Evolutionary conservation across 805 yeast species (phyloP).

Genomic region (Saccharomycopsis sp.): DNA sequence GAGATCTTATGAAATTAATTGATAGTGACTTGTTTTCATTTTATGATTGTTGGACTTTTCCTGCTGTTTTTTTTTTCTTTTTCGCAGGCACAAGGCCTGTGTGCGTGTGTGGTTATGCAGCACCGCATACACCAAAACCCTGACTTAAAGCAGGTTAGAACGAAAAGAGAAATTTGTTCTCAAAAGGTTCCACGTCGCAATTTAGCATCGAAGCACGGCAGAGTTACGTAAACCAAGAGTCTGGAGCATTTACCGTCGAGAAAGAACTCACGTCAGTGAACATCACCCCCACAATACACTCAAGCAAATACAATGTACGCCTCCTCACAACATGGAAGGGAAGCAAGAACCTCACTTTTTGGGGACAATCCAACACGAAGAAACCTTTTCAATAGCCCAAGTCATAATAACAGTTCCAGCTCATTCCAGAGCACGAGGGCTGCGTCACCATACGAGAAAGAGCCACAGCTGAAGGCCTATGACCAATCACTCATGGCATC

Average conservation of each 20-base stretch:
- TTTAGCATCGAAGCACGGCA: too few relatives aligned
- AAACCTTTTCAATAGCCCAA: conserved; percentile 1
- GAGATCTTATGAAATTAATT: not conserved
- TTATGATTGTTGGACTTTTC: not conserved
- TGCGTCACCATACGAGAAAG: conserved; percentile 29
- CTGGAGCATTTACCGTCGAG: too few relatives aligned
- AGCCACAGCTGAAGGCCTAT: conserved; percentile 23
- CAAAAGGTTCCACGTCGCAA: not conserved
- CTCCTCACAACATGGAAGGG: not conserved
- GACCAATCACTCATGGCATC: conserved; percentile 32
- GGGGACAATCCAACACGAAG: conserved; percentile 14
- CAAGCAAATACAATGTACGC: conserved; percentile 1
- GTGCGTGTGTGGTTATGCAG: too few relatives aligned
- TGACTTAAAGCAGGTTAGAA: not conserved
- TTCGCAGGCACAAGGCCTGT: not conserved
- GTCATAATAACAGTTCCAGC: conserved; percentile 1
- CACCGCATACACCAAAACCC: not conserved
- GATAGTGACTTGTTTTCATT: not conserved
- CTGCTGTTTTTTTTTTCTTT: not conserved
- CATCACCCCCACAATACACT: too few relatives aligned
- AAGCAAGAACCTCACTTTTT: conserved; percentile 13
- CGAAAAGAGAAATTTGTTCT: not conserved
- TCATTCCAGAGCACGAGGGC: conserved; percentile 20
- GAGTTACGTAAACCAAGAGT: too few relatives aligned
- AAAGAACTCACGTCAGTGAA: too few relatives aligned